Evolutionary conservation across 2,329 filamentous ascomycete species (phyloP).

Genomic region (Alternaria triticimaculans): DNA sequence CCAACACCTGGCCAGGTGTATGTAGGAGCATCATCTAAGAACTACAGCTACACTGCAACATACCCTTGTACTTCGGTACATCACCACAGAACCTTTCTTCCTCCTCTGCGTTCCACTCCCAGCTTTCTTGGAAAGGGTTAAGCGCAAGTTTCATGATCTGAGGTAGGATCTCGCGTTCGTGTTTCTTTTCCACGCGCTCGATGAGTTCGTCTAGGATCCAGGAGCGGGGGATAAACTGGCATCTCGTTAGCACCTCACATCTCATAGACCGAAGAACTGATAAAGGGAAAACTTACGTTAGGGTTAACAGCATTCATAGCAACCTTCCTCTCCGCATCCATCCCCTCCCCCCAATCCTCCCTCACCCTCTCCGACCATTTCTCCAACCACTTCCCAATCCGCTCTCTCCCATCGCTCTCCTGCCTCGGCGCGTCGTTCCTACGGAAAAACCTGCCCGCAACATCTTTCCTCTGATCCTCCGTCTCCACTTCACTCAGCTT

Average conservation of each 20-base stretch:
- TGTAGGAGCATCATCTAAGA: constrained; percentile 55
- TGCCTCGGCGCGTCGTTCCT: constrained; percentile 63
- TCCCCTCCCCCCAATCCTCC: constrained; percentile 75
- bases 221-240: constrained; percentile 78
- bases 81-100: constrained; percentile 86
- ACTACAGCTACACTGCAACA: constrained; percentile 95
- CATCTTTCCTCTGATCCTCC: constrained; percentile 67
- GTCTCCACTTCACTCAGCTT: constrained; percentile 68
- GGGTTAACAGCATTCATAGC: constrained; percentile 9
- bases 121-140: constrained; percentile 82
- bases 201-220: constrained; percentile 97
- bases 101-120: constrained; percentile 72
- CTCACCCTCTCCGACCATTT: constrained; percentile 74
- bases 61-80: constrained; percentile 77
- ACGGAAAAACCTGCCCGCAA: constrained; percentile 80
- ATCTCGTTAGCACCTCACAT: constrained; percentile 1
- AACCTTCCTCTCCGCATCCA: constrained; percentile 60
- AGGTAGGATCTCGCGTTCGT: constrained; percentile 78
- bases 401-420: constrained; percentile 69
- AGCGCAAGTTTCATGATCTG: constrained; percentile 83
- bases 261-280: too few species aligned
- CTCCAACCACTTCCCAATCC: constrained; percentile 80
- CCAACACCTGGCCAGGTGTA: background rate
- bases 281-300: background rate
- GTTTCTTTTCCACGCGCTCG: constrained; percentile 81